phyloP scores from a whole-genome alignment of 495 filamentous ascomycete genomes.

The Trichoderma asperelloides region DNA sequence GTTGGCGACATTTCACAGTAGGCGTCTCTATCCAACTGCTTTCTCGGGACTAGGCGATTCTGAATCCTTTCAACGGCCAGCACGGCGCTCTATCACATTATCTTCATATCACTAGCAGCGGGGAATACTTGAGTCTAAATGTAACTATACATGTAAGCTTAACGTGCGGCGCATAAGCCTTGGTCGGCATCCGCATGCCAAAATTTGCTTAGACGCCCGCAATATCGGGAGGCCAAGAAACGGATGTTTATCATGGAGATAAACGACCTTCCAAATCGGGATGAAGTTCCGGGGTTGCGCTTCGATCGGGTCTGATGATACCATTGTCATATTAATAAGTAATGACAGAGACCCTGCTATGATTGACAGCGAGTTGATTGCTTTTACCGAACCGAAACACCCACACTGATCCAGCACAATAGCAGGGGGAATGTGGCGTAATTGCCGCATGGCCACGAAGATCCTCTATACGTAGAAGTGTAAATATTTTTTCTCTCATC shows the following conservation, averaged over 20 bases:
- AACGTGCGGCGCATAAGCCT: neutral
- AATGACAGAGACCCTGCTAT: neutral
- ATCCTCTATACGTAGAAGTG: no score
- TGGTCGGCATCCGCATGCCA: neutral
- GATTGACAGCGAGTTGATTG: neutral
- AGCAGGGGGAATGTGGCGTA: no score
- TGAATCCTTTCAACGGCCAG: neutral
- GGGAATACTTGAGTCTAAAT: neutral
- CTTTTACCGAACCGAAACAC: no score
- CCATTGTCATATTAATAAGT: neutral
- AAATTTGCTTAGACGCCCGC: neutral
- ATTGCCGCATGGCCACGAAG: no score
- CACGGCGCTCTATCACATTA: neutral
- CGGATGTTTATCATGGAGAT: neutral
- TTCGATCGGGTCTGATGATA: neutral
- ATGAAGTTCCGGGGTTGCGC: neutral
- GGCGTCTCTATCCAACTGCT: neutral
- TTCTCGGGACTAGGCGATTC: neutral
- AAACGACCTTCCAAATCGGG: neutral
- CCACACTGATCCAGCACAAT: no score
- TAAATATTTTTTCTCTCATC: no score
- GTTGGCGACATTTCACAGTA: neutral
- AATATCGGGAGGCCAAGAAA: neutral
- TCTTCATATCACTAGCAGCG: neutral
- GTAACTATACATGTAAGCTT: slow-evolving; percentile 2